These are phyloP conservation scores for Porpolomopsis calyptriformis DNA, from an alignment of 768 basidiomycete genomes.

Conservation along the genomic window DNA sequence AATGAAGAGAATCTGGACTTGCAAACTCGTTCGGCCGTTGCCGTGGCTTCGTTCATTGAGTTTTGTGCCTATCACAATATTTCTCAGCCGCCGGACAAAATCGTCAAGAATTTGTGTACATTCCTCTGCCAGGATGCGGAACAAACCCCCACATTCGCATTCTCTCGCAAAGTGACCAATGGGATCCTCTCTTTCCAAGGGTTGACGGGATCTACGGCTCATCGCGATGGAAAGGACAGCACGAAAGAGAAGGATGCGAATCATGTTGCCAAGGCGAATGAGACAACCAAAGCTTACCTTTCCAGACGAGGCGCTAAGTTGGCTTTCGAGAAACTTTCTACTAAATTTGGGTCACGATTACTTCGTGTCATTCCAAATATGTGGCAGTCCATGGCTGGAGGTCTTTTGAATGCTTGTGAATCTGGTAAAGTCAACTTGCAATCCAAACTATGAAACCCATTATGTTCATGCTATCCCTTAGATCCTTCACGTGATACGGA, in stretches of 20 bases:
- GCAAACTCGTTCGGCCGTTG: constrained; percentile 77
- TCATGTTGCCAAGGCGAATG: constrained; percentile 36
- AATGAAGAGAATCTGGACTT: constrained; percentile 83
- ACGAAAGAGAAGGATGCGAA: constrained; percentile 37
- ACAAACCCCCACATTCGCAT: constrained; percentile 82
- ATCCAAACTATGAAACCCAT: background rate
- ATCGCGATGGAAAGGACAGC: constrained; percentile 22
- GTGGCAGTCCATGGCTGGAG: constrained; percentile 88
- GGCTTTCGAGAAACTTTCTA: constrained; percentile 72
- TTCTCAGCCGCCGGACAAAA: constrained; percentile 84
- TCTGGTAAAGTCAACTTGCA: constrained; percentile 38
- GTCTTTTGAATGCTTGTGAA: constrained; percentile 56
- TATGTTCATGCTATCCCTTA: constrained; percentile 16
- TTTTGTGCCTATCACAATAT: constrained; percentile 69
- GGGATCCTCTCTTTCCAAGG: constrained; percentile 72
- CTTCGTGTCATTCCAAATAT: constrained; percentile 81
- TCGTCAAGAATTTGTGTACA: constrained; percentile 93
- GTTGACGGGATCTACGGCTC: constrained; percentile 21
- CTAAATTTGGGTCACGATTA: constrained; percentile 60
- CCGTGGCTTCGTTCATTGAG: constrained; percentile 81
- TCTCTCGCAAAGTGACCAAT: constrained; percentile 44
- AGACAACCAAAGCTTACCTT: constrained; percentile 52
- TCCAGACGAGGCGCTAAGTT: constrained; percentile 78
- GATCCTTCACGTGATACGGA: constrained; percentile 50
- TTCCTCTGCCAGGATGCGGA: constrained; percentile 90